phyloP scores from a whole-genome alignment of 2,329 filamentous ascomycete species.

The Penicillium sclerotiorum region DNA sequence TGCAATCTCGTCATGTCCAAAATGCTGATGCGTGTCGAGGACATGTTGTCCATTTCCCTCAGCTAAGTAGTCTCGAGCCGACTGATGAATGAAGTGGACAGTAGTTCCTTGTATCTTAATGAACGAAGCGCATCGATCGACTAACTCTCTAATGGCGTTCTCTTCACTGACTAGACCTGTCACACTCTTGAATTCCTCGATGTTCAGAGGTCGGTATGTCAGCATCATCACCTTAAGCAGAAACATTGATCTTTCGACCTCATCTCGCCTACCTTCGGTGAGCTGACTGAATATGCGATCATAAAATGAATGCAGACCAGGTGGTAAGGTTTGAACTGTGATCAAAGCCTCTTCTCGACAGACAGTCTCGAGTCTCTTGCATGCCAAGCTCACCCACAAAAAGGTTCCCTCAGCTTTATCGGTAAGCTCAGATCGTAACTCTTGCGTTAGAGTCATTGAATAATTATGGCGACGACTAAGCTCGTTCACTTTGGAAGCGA shows the following conservation, averaged over 20 bases:
- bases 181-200: conserved; percentile 26
- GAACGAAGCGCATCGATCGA: conserved; percentile 29
- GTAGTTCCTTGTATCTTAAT: conserved; percentile 19
- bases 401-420: conserved; percentile 28
- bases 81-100: conserved; percentile 34
- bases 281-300: conserved; percentile 25
- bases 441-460: conserved; percentile 7
- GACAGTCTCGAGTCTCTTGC: conserved; percentile 25
- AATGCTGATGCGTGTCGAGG: conserved; percentile 17
- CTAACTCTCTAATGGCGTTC: conserved; percentile 7
- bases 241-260: conserved; percentile 21
- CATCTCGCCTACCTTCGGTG: conserved; percentile 8
- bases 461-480: conserved; percentile 18
- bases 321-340: conserved; percentile 22
- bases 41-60: conserved; percentile 12
- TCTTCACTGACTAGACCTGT: conserved; percentile 19
- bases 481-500: conserved; percentile 23
- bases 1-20: conserved; percentile 15
- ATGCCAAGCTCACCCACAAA: conserved; percentile 33
- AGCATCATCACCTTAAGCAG: conserved; percentile 29
- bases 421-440: conserved; percentile 8
- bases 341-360: conserved; percentile 6
- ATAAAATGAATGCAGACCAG: conserved; percentile 27
- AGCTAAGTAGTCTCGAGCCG: conserved; percentile 30
- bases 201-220: conserved; percentile 26